These are phyloP conservation scores for Schizosaccharomyces versatilis DNA, from an alignment of 1,139 yeast species.

Conservation along the genomic window DNA sequence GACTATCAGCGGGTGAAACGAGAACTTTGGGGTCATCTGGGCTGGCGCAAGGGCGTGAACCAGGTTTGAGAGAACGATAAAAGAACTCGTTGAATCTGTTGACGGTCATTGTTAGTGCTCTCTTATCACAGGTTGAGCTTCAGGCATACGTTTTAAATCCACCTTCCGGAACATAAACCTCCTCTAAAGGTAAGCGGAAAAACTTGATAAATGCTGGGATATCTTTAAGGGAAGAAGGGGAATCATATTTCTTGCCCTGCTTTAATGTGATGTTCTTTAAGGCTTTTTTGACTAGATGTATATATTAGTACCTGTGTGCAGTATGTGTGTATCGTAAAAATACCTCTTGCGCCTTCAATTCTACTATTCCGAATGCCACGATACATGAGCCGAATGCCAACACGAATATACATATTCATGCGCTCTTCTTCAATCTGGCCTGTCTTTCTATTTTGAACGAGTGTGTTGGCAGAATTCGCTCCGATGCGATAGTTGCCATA, in stretches of 20 bases:
- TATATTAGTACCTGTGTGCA: neutral
- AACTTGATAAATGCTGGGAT: conserved; percentile 63
- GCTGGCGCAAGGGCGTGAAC: conserved; percentile 49
- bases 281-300: conserved; percentile 26
- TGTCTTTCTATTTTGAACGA: conserved; percentile 76
- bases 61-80: conserved; percentile 52
- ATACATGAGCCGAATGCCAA: conserved; percentile 69
- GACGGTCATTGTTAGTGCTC: neutral
- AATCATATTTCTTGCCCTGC: conserved; percentile 71
- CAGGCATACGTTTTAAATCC: conserved; percentile 28
- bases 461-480: conserved; percentile 74
- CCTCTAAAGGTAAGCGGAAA: conserved; percentile 51
- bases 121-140: neutral
- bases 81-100: conserved; percentile 60
- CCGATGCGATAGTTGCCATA: conserved; percentile 79
- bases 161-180: conserved; percentile 33
- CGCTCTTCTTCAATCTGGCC: conserved; percentile 81
- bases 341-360: conserved; percentile 34
- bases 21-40: conserved; percentile 28
- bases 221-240: conserved; percentile 38
- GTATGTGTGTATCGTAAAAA: neutral
- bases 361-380: conserved; percentile 37
- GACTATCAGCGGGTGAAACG: conserved; percentile 72
- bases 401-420: conserved; percentile 67
- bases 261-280: conserved; percentile 46